phyloP scores from a whole-genome alignment of 306 rosid species.

The Castanopsis chinensis region DNA sequence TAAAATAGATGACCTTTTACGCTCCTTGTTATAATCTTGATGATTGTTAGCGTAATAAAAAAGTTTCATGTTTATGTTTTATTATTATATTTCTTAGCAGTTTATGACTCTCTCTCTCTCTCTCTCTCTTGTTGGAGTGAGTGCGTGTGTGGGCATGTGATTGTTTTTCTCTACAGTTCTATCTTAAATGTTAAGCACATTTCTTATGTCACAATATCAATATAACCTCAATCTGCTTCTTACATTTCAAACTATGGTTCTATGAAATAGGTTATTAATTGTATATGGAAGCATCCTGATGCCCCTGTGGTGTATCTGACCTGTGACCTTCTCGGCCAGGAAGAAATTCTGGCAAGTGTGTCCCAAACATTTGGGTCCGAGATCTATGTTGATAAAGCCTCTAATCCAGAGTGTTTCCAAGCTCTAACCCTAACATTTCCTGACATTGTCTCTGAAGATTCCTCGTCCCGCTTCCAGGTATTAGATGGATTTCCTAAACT shows the following conservation, averaged over 20 bases:
- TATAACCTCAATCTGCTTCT: slow-evolving; percentile 17
- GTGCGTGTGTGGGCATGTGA: not conserved
- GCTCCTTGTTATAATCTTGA: not conserved
- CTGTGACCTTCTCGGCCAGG: slow-evolving; percentile 78
- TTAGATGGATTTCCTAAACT: slow-evolving; percentile 66
- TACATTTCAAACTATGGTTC: slow-evolving; percentile 8
- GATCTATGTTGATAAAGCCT: slow-evolving; percentile 57
- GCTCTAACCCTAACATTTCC: slow-evolving; percentile 50
- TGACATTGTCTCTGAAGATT: slow-evolving; percentile 63
- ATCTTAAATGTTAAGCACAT: not conserved
- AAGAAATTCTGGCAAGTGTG: slow-evolving; percentile 61
- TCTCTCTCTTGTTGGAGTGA: not conserved
- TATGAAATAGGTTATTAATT: slow-evolving; percentile 60
- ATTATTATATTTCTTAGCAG: not conserved
- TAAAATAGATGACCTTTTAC: not conserved
- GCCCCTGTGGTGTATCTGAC: slow-evolving; percentile 53
- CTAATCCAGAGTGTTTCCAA: slow-evolving; percentile 50
- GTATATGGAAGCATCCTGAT: slow-evolving; percentile 86
- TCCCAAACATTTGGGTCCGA: slow-evolving; percentile 69
- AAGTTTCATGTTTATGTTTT: not conserved
- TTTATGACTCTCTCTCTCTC: not conserved
- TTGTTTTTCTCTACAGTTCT: not conserved
- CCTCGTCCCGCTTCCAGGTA: slow-evolving; percentile 64
- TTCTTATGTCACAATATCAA: slow-evolving; percentile 10
- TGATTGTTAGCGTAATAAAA: not conserved